Evolutionary conservation across 2,329 filamentous ascomycete genomes (phyloP), one percentile per base, ranked within the genome.

Genomic region (Fusarium praegraminearum): DNA sequence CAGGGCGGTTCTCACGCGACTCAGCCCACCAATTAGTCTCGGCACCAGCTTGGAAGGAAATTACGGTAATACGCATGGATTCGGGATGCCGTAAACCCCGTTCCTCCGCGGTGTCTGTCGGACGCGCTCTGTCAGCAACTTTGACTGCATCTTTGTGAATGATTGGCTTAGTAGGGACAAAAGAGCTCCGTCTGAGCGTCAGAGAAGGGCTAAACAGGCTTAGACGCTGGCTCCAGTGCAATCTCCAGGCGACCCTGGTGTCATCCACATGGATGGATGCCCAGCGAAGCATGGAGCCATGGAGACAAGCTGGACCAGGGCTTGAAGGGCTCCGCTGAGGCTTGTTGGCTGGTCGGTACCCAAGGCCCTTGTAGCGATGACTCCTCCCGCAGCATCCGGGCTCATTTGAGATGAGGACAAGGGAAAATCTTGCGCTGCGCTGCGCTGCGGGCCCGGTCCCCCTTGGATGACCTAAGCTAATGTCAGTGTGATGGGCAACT

Each of bases 371-470:
- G 75, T 76, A 76, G 54, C 65, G 53, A 59, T 59, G 67, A 57
- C 70, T 58, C 71, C 68, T 75, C 68, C 75, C 75, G 75, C 67
- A 73, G 71, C 75, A 71, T 76, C 75, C 75, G 75, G 73, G 43
- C 54, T 55, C 47, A 56, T 51, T 38, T 57, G 50, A 63, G 58
- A 55, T 54, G 50, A 61, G 55, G 40, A 50, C 43, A 30, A 45
- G 50, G 55, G 68, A 55, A 70, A 70, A 70, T 70, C 67, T 50
- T 70, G 63, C 50, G 53, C 51, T 70, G 62, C 50, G 53, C 51
- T 70, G 62, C 57, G 49, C 33, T 59, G 57, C 54, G 67, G 67
- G 57, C 45, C 66, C 45, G 22, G 22, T n/a, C 62, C 32, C 52
- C 52, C 32, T 70, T 53, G 28, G 32, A 36, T 13, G 30, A 51